These are phyloP conservation scores for Mycena vitilis DNA, from an alignment of 768 basidiomycete species.

Conservation along the genomic window DNA sequence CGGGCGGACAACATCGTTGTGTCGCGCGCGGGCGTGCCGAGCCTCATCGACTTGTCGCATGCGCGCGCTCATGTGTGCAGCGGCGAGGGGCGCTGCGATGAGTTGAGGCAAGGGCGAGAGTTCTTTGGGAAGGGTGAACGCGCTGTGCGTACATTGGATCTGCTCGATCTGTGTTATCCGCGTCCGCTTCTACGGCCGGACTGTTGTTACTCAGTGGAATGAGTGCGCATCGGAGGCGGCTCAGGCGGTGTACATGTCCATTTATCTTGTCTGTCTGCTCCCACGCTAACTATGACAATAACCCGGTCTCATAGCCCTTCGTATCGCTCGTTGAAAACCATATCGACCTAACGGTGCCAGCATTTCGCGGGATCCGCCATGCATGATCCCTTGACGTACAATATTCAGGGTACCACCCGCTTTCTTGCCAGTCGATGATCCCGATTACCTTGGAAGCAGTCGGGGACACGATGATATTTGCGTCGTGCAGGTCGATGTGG, in stretches of 20 bases:
- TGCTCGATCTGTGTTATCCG: too few relatives aligned
- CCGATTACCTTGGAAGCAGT: constrained; percentile 29
- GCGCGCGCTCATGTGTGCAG: constrained; percentile 18
- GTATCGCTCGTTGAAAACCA: neutral
- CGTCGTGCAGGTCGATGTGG: neutral
- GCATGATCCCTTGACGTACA: neutral
- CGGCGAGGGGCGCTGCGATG: constrained; percentile 6
- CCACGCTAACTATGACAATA: neutral
- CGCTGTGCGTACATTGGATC: too few relatives aligned
- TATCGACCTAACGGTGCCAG: neutral
- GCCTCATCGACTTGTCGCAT: constrained; percentile 27
- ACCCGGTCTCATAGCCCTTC: neutral
- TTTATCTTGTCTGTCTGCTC: too few relatives aligned
- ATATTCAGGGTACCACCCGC: constrained; percentile 31
- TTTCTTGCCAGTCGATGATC: constrained; percentile 39
- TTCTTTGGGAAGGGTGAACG: neutral
- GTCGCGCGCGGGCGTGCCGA: constrained; percentile 2
- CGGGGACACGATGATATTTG: neutral
- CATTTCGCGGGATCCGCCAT: neutral
- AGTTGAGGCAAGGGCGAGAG: neutral
- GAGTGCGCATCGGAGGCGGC: too few relatives aligned
- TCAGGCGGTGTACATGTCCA: too few relatives aligned
- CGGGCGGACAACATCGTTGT: constrained; percentile 27
- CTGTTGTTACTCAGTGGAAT: too few relatives aligned
- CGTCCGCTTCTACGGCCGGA: too few relatives aligned